Evolutionary conservation across 768 basidiomycete species (phyloP).

Genomic region (Boletellus ananas): DNA sequence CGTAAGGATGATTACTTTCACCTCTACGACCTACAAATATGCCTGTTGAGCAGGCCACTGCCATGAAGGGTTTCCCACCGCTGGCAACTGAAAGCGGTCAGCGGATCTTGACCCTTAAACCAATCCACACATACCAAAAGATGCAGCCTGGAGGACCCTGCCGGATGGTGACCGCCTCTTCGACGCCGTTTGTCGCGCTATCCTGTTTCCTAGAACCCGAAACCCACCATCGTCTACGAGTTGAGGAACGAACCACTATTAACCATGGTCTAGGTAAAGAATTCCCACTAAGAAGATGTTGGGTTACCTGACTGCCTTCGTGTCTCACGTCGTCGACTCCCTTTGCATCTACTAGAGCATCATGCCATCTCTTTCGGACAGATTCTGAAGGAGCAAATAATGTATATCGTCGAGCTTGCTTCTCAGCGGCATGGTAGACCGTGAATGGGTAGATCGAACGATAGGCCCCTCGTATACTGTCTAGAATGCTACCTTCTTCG

Average conservation of each 20-base stretch:
- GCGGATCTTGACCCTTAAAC: not conserved
- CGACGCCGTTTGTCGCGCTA: conserved; percentile 24
- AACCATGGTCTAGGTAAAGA: conserved; percentile 7
- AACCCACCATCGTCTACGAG: conserved; percentile 61
- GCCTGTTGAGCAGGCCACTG: conserved; percentile 62
- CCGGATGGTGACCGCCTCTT: conserved; percentile 46
- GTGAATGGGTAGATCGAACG: conserved; percentile 72
- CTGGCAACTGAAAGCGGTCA: conserved; percentile 36
- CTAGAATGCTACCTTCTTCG: conserved; percentile 56
- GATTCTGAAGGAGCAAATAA: conserved; percentile 60
- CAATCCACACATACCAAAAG: conserved; percentile 51
- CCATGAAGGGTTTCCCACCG: conserved; percentile 54
- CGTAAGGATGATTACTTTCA: conserved; percentile 41
- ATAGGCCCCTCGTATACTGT: conserved; percentile 48
- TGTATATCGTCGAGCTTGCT: conserved; percentile 60
- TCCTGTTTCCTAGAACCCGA: conserved; percentile 40
- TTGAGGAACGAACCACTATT: conserved; percentile 66
- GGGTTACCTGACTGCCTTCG: conserved; percentile 66
- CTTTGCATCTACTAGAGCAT: conserved; percentile 56
- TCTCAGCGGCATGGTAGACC: conserved; percentile 64
- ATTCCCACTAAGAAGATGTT: not conserved
- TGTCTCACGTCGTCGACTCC: conserved; percentile 59
- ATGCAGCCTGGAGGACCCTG: conserved; percentile 52
- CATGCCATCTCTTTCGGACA: conserved; percentile 60
- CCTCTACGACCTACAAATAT: conserved; percentile 61